Conservation (phyloP, 2,329 filamentous ascomycete species). For the Epichloe brachyelytri region DNA sequence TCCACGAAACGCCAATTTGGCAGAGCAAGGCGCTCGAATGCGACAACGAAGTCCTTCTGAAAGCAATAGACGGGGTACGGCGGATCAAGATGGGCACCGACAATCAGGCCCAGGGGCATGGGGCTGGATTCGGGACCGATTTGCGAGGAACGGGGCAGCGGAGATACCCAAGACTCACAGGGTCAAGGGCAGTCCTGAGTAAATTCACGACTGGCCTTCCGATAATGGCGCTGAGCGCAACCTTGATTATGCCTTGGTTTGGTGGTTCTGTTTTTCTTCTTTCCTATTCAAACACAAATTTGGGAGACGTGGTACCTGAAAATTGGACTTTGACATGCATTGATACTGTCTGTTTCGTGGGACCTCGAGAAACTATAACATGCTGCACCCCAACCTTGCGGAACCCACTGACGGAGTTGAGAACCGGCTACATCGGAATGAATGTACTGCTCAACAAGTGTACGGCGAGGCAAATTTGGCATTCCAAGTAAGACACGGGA, state of each 20-base stretch:
- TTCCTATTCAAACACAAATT: not conserved
- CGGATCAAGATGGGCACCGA: constrained; percentile 19
- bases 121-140: constrained; percentile 31
- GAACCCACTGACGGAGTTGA: not conserved
- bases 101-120: constrained; percentile 24
- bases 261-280: not conserved
- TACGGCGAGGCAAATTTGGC: not conserved
- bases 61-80: constrained; percentile 17
- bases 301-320: not conserved
- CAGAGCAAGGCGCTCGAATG: constrained; percentile 19
- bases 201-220: not conserved
- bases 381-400: not conserved
- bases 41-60: constrained; percentile 27
- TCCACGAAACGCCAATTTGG: constrained; percentile 16
- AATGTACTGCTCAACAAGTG: not conserved
- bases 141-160: constrained; percentile 18
- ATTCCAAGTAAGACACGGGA: not conserved
- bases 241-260: not conserved
- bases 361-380: not conserved
- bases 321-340: not conserved
- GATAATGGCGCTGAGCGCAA: not conserved
- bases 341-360: not conserved
- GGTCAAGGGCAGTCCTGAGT: constrained; percentile 18
- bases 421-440: not conserved
- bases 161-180: constrained; percentile 15